phyloP scores from a whole-genome alignment of 1,284 basidiomycete genomes.

The Termitomyces sp. region DNA sequence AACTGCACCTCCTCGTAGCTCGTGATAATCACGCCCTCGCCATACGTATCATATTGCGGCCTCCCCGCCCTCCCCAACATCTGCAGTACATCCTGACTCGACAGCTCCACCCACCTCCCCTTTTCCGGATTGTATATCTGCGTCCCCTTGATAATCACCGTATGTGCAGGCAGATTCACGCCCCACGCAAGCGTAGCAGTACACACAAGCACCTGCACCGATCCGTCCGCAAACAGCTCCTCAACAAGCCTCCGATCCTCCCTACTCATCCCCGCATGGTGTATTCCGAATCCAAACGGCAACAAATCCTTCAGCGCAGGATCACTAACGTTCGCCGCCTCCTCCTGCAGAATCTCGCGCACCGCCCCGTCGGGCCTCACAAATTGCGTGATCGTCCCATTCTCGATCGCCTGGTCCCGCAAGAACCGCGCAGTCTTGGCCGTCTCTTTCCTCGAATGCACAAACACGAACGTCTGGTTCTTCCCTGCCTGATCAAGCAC shows the following conservation, averaged over 20 bases:
- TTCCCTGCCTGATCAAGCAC: slow-evolving; percentile 90
- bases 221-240: slow-evolving; percentile 90
- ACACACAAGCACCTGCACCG: slow-evolving; percentile 93
- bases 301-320: slow-evolving; percentile 84
- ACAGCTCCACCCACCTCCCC: slow-evolving; percentile 95
- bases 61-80: slow-evolving; percentile 99
- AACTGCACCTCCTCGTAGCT: slow-evolving; percentile 97
- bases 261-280: slow-evolving; percentile 98
- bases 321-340: slow-evolving; percentile 83
- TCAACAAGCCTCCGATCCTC: slow-evolving; percentile 93
- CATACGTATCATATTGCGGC: slow-evolving; percentile 96
- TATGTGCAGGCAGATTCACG: slow-evolving; percentile 97
- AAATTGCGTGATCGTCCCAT: slow-evolving; percentile 93
- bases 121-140: slow-evolving; percentile 99
- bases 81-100: slow-evolving; percentile 95
- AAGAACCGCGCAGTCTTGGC: slow-evolving; percentile 96
- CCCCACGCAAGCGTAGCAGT: slow-evolving; percentile 99
- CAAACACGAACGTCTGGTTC: slow-evolving; percentile 92
- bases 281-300: slow-evolving; percentile 96
- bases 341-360: slow-evolving; percentile 82
- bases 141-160: slow-evolving; percentile 99
- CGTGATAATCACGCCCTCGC: slow-evolving; percentile 98
- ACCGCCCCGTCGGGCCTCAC: slow-evolving; percentile 88
- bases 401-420: slow-evolving; percentile 93
- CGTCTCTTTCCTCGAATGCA: slow-evolving; percentile 98